Evolutionary conservation across 2,329 filamentous ascomycete genomes (phyloP).

Genomic region (Sodiomyces alkalinus): DNA sequence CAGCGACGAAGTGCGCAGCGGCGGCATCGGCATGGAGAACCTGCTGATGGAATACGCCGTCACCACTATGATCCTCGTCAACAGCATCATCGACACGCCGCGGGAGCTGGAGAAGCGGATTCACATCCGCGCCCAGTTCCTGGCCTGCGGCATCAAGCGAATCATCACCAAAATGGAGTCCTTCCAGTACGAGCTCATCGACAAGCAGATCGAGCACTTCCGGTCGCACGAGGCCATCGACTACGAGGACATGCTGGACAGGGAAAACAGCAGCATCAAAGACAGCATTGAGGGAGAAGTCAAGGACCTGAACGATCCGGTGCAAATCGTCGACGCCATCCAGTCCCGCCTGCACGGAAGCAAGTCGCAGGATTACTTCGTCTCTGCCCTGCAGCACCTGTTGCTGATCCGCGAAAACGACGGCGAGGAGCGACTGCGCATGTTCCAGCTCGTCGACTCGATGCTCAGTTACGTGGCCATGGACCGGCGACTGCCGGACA

Average conservation of each 20-base stretch:
- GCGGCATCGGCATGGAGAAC: conserved; percentile 97
- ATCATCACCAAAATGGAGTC: conserved; percentile 93
- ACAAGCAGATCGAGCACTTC: conserved; percentile 94
- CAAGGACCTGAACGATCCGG: conserved; percentile 83
- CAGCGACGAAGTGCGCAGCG: conserved; percentile 88
- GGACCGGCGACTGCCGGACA: conserved; percentile 87
- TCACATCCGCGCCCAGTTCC: conserved; percentile 92
- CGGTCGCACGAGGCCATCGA: conserved; percentile 91
- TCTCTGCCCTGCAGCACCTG: conserved; percentile 89
- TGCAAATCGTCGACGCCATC: conserved; percentile 90
- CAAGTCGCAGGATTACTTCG: conserved; percentile 85
- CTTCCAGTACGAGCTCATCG: conserved; percentile 95
- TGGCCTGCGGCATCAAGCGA: conserved; percentile 85
- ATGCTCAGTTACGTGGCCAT: conserved; percentile 99
- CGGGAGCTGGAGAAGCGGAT: conserved; percentile 80
- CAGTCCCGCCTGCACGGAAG: conserved; percentile 69
- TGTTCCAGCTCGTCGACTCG: conserved; percentile 97
- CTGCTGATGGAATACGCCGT: conserved; percentile 98
- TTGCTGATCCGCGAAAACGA: conserved; percentile 84
- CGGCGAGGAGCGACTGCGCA: conserved; percentile 76
- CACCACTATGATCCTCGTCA: conserved; percentile 84
- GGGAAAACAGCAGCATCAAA: conserved; percentile 79
- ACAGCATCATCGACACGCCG: conserved; percentile 88
- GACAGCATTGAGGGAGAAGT: conserved; percentile 74
- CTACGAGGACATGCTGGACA: conserved; percentile 91